Evolutionary conservation across 306 rosid genomes (phyloP).

Genomic region (Crataegus laevigata): DNA sequence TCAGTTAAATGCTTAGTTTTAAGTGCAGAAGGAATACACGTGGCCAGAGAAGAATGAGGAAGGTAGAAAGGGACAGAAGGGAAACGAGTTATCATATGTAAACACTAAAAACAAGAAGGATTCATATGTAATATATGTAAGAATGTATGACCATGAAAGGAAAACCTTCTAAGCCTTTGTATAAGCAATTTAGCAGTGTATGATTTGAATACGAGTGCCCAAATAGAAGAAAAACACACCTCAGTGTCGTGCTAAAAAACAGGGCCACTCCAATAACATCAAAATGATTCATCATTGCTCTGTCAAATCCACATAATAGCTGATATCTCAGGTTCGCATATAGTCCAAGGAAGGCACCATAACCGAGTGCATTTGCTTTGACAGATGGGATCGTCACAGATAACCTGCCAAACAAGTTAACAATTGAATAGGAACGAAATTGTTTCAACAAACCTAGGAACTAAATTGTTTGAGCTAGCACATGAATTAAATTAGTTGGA

Average conservation of each 20-base stretch:
- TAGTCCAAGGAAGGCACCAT: conserved; percentile 97
- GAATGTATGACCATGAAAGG: background rate
- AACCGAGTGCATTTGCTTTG: conserved; percentile 79
- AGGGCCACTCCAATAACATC: conserved; percentile 92
- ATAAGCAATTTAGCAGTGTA: background rate
- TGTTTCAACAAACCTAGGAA: background rate
- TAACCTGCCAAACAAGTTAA: conserved; percentile 46
- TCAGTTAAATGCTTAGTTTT: background rate
- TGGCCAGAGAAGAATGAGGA: background rate
- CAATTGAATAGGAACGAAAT: background rate
- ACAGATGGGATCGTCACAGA: conserved; percentile 81
- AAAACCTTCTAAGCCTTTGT: background rate
- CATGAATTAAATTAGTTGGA: background rate
- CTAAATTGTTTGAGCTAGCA: background rate
- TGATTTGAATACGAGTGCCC: background rate
- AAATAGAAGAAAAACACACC: conserved; percentile 36
- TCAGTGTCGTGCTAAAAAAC: conserved; percentile 75
- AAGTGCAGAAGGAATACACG: background rate
- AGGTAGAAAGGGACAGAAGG: background rate
- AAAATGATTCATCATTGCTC: conserved; percentile 72
- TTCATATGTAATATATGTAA: background rate
- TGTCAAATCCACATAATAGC: conserved; percentile 83
- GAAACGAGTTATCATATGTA: background rate
- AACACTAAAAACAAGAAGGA: background rate
- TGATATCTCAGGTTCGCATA: conserved; percentile 94